Base-by-base conservation (phyloP, 306 rosid species). In the Quercus agrifolia region DNA sequence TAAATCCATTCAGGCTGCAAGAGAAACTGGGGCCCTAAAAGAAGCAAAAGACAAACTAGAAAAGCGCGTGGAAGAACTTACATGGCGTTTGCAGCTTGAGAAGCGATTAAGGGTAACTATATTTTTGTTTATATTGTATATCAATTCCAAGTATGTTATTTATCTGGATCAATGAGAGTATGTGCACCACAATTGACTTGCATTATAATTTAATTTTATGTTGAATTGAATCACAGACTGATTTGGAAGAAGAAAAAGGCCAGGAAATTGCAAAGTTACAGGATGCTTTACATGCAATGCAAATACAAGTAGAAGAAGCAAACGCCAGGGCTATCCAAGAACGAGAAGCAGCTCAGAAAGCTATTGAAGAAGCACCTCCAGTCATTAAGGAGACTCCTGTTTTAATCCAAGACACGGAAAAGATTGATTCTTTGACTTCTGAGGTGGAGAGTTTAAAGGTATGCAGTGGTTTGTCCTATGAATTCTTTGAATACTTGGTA, bases 11-110 rank as follows among this genome's bases (percentile, higher is more conserved):
- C 88, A 96, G 99, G 99, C 99, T 87, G 89, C 99, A 51, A 93
- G 94, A 87, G 99, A 96, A 82, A 96, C 99, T 2, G 99, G 99
- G 61, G 99, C 99, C 58, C 98, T 96, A 46, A 91, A 96, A 87
- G 99, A 96, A 87, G 98, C 98, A 61, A 96, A 96, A 71, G 97
- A 96, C 96, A 96, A 96, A 88, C 86, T 96, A 68, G 99, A 96
- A 85, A 96, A 96, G 87, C 98, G 99, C 61, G 99, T 96, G 76
- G 99, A 96, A 88, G 99, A 96, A 84, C 99, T 96, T 74, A 93
- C 99, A 56, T 96, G 98, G 98, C 99, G 99, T 74, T 87, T 96
- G 86, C 99, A 96, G 83, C 89, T 96, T 55, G 99, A 96, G 90
- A 96, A 96, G 93, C 90, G 99, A 70, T 80, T 96, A 76, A 91